These are phyloP conservation scores for Xylariaceae sp. DNA, from an alignment of 2,329 filamentous ascomycete species.

Conservation along the genomic window DNA sequence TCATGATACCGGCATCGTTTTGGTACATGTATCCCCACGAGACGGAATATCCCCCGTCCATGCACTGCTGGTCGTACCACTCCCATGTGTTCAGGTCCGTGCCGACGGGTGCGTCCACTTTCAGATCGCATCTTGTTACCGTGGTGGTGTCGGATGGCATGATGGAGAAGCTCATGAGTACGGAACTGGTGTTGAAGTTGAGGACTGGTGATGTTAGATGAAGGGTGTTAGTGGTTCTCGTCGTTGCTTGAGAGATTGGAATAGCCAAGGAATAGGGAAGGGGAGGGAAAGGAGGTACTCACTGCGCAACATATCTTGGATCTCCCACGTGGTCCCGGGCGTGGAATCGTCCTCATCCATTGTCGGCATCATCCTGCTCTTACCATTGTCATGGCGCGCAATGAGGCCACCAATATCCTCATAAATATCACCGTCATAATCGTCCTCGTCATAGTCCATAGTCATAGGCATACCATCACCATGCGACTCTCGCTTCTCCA, in stretches of 20 bases:
- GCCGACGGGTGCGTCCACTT: slow-evolving; percentile 9
- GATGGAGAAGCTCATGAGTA: slow-evolving; percentile 16
- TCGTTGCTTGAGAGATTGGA: not conserved
- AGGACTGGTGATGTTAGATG: slow-evolving; percentile 11
- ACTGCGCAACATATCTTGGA: too few relatives aligned
- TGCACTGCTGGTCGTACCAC: slow-evolving; percentile 18
- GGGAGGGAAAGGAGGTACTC: too few relatives aligned
- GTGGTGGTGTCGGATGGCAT: not conserved
- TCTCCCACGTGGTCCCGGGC: too few relatives aligned
- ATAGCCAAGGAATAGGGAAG: too few relatives aligned
- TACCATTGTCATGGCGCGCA: too few relatives aligned
- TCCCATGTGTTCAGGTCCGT: slow-evolving; percentile 14
- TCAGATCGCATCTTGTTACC: slow-evolving; percentile 10
- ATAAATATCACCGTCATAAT: too few relatives aligned
- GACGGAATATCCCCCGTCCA: slow-evolving; percentile 14
- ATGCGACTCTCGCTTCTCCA: too few relatives aligned
- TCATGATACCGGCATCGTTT: slow-evolving; percentile 22
- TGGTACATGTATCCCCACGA: slow-evolving; percentile 21
- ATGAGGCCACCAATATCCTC: too few relatives aligned
- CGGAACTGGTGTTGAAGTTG: slow-evolving; percentile 4
- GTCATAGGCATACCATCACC: too few relatives aligned
- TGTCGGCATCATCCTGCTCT: too few relatives aligned
- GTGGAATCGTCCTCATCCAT: too few relatives aligned
- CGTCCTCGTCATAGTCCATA: too few relatives aligned
- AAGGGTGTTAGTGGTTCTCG: not conserved